Evolutionary conservation across 148 eudicot species (phyloP), one percentile per base, ranked within the genome.

Genomic region (Diospyros kaki): DNA sequence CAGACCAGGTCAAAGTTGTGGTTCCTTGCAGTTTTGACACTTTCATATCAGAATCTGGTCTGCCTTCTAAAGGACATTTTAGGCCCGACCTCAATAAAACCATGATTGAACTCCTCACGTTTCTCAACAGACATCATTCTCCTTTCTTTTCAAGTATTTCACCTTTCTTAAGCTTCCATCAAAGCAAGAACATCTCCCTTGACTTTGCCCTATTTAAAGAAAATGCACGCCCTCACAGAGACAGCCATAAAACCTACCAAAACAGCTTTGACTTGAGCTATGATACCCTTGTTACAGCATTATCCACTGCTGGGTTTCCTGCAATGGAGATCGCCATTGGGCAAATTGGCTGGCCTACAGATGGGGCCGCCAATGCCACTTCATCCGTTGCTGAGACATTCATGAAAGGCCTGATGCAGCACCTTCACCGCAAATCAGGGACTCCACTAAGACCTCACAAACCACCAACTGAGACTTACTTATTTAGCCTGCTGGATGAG

Each of bases 271-370:
- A 90, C 77, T 72, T 90, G 80, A 84, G 80, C 81, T 90, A 88
- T 70, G 95, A 90, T 77, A 89, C 88, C 8, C 76, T 94, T 40
- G 73, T 87, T 11, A 70, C 86, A n/a, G 89, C 98, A 9, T 71
- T 94, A 53, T 83, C 93, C 64, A 69, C 54, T 54, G 84, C 84
- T 17, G 88, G 95, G 38, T 91, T 83, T 79, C 79, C 90, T 1
- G 55, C 79, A 13, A 86, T 88, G 73, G 97, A 90, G 42, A 81
- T 91, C 41, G 76, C 87, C 40, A 70, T 94, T 12, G 84, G 88
- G 40, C 84, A 87, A 81, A 91, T 91, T 12, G 98, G 98, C 58
- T 94, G 97, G 98, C 98, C 98, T 12, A 91, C 98, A 1, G 97
- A 94, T 66, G 98, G 98, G 78, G 86, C 84, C 41, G 60, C 81